Evolutionary conservation across 805 yeast species (phyloP).

Genomic region (Saccharomyces eubayanus): DNA sequence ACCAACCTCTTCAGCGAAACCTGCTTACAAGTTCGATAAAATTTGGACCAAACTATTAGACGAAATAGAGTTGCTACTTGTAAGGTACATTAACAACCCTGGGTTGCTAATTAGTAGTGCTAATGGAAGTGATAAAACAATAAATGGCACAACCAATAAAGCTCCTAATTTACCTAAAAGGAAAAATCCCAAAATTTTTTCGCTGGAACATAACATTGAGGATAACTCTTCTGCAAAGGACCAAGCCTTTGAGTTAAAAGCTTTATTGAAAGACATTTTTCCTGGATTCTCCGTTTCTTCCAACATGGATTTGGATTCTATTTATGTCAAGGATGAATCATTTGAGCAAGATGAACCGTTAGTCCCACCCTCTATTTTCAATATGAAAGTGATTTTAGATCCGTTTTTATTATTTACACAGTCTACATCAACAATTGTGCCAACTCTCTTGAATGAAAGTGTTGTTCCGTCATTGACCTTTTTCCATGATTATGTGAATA

Average conservation of each 20-base stretch:
- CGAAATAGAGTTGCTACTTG: constrained; percentile 16
- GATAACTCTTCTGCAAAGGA: constrained; percentile 19
- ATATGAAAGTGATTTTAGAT: constrained; percentile 72
- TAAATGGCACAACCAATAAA: not conserved
- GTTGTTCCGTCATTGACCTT: constrained; percentile 36
- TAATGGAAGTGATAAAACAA: constrained; percentile 1
- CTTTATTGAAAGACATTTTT: constrained; percentile 51
- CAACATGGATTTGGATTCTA: constrained; percentile 30
- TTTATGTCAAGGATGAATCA: constrained; percentile 54
- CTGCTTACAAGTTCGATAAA: constrained; percentile 32
- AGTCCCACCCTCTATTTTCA: constrained; percentile 63
- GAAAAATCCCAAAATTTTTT: constrained; percentile 13
- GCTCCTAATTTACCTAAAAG: constrained; percentile 11
- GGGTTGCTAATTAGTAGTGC: constrained; percentile 3
- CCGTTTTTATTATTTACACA: constrained; percentile 62
- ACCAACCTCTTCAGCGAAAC: constrained; percentile 15
- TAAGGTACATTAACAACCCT: constrained; percentile 18
- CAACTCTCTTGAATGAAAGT: constrained; percentile 15
- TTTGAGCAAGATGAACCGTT: constrained; percentile 53
- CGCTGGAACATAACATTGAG: constrained; percentile 23
- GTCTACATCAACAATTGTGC: constrained; percentile 41
- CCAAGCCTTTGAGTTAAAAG: constrained; percentile 37
- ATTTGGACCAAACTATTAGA: constrained; percentile 40
- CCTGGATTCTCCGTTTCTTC: constrained; percentile 51
- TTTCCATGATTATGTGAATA: constrained; percentile 56